These are phyloP conservation scores for Gossypium australe DNA, from an alignment of 345 rosid genomes.

Conservation along the genomic window DNA sequence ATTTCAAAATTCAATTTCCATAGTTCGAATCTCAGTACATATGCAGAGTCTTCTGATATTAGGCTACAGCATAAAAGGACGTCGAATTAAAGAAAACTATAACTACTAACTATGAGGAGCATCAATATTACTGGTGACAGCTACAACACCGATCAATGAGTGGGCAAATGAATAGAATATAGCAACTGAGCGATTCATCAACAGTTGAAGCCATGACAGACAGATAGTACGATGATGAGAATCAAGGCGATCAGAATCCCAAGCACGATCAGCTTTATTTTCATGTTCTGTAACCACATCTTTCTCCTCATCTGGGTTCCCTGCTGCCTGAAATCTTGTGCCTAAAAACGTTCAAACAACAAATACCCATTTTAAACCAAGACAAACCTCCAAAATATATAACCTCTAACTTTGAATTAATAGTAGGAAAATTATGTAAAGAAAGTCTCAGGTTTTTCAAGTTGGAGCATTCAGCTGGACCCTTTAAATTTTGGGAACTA, in stretches of 20 bases:
- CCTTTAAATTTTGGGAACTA: background rate
- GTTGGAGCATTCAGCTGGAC: background rate
- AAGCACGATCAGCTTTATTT: slow-evolving; percentile 58
- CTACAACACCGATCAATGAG: background rate
- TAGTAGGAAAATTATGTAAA: background rate
- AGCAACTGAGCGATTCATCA: background rate
- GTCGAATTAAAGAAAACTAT: background rate
- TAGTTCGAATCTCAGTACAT: slow-evolving; percentile 14
- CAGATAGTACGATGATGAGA: slow-evolving; percentile 52
- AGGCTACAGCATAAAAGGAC: background rate
- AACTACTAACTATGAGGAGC: background rate
- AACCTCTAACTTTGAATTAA: background rate
- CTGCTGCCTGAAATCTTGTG: slow-evolving; percentile 68
- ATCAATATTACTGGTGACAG: background rate
- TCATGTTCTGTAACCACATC: slow-evolving; percentile 77
- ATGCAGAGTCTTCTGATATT: background rate
- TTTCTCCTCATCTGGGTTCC: slow-evolving; percentile 66
- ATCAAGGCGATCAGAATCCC: slow-evolving; percentile 50
- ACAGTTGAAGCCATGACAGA: slow-evolving; percentile 39
- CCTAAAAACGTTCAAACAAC: slow-evolving; percentile 30
- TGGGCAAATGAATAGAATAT: too few relatives aligned
- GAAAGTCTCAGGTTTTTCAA: background rate
- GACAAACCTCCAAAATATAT: background rate
- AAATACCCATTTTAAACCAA: background rate
- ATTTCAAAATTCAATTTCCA: background rate